Base-by-base conservation (phyloP, 179 eudicot species). In the Spergularia azorica region DNA sequence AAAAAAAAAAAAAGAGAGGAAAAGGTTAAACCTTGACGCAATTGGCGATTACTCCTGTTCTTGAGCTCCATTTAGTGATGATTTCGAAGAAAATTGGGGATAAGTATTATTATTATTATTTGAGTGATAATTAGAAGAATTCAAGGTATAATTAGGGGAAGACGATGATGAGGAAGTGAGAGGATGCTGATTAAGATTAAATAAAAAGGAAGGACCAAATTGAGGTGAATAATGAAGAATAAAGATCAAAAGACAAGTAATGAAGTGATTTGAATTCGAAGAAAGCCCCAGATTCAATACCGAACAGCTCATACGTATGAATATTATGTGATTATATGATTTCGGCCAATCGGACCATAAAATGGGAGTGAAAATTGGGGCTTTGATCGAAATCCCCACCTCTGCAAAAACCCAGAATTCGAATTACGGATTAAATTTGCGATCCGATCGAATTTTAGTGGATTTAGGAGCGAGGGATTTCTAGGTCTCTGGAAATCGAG, bases 1-100 rank as follows among this genome's bases (percentile, higher is more conserved):
- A 72, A 2, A 13, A 18, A 71, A 60, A 81, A 15, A 48, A 72
- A 2, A 13, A 18, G 66, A 60, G 18, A 26, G 9, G 20, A 71
- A 65, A 36, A 65, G 73, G 15, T 17, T 41, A 74, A 79, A 94
- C 97, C 94, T 84, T 83, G 79, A 67, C 77, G 82, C 74, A 92
- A 73, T 83, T 88, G 97, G 58, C 89, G 89, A 90, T 88, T 88
- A 91, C 80, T 89, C 85, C 83, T 91, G 83, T 86, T 87, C 68
- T 77, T 82, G 46, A 83, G 81, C 79, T 88, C 93, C 97, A 92
- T 84, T 85, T 74, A 71, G 7, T 10, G 26, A 56, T 26, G 73
- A 79, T 26, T 54, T 70, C 8, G 75, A 65, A 32, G 74, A 76
- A 50, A 50, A 81, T 75, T 60, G 72, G 18, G 3, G 4, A 78